phyloP scores from a whole-genome alignment of 2,329 filamentous ascomycete species.

The Chaetomiaceae sp. region DNA sequence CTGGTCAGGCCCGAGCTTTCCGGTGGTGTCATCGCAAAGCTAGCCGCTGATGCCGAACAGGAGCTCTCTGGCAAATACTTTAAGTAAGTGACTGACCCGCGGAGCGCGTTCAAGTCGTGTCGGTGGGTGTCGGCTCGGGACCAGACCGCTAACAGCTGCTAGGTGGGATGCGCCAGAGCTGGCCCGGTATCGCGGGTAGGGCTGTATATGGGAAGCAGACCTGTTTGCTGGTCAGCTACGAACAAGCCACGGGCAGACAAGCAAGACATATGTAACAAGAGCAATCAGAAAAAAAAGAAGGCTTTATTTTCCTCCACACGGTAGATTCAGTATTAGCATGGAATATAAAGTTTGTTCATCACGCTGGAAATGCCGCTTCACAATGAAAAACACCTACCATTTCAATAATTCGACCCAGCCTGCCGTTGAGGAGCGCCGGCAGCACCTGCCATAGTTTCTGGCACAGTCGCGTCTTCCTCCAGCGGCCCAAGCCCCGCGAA shows the following conservation, averaged over 20 bases:
- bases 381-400: slow-evolving; percentile 23
- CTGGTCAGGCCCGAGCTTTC: slow-evolving; percentile 78
- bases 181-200: slow-evolving; percentile 45
- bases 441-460: background rate
- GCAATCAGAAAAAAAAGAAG: slow-evolving; percentile 77
- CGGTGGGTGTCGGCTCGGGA: slow-evolving; percentile 8
- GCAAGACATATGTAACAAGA: slow-evolving; percentile 27
- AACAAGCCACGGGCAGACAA: slow-evolving; percentile 18
- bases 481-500: background rate
- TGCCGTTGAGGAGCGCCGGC: too few relatives aligned
- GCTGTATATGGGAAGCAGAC: slow-evolving; percentile 9
- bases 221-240: slow-evolving; percentile 22
- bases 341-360: slow-evolving; percentile 66
- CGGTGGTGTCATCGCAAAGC: slow-evolving; percentile 75
- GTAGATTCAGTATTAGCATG: slow-evolving; percentile 68
- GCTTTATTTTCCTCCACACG: slow-evolving; percentile 59
- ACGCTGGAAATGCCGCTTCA: slow-evolving; percentile 29
- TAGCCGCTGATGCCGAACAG: slow-evolving; percentile 59
- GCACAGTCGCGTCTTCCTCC: background rate
- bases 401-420: slow-evolving; percentile 42
- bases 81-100: too few relatives aligned
- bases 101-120: too few relatives aligned
- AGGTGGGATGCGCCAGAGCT: slow-evolving; percentile 52
- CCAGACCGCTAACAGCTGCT: slow-evolving; percentile 24
- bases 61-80: slow-evolving; percentile 72